A percentile compares a stretch with the other conserved stretches of the same genome.
phyloP scores from a whole-genome alignment of 1,284 basidiomycete species.

The Laetiporus sulphureus region DNA sequence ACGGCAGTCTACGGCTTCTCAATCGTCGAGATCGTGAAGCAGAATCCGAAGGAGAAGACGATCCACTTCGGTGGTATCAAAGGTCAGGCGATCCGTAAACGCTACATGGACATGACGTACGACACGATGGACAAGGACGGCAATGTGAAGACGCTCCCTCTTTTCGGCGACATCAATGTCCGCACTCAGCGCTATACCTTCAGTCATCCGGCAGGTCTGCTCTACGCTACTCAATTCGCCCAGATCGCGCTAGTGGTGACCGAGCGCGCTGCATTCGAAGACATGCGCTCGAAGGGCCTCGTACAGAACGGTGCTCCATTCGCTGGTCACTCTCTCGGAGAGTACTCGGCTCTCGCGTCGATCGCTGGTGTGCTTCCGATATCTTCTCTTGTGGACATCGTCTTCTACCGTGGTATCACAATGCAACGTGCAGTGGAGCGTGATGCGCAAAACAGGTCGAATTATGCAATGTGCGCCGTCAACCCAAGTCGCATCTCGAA shows the following conservation, averaged over 20 bases:
- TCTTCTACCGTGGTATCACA: constrained; percentile 99
- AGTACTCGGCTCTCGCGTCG: constrained; percentile 96
- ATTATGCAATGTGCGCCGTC: constrained; percentile 98
- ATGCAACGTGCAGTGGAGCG: constrained; percentile 99
- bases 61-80: constrained; percentile 99
- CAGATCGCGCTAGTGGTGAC: constrained; percentile 98
- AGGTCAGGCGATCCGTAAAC: constrained; percentile 93
- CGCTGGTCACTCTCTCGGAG: constrained; percentile 96
- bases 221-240: constrained; percentile 97
- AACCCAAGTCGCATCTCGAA: constrained; percentile 94
- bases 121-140: constrained; percentile 95
- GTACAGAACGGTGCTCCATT: constrained; percentile 91
- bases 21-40: constrained; percentile 97
- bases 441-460: constrained; percentile 86
- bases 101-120: constrained; percentile 99
- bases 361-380: constrained; percentile 95
- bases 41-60: constrained; percentile 95
- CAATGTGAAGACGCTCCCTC: constrained; percentile 87
- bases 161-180: constrained; percentile 89
- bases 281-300: constrained; percentile 94
- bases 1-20: constrained; percentile 96
- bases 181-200: constrained; percentile 96
- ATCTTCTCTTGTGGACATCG: constrained; percentile 94
- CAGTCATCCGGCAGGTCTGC: constrained; percentile 89
- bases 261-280: constrained; percentile 96